Evolutionary conservation across 2,329 filamentous ascomycete species (phyloP), one percentile per base, ranked within the genome.

Genomic region (Coniella vitis): DNA sequence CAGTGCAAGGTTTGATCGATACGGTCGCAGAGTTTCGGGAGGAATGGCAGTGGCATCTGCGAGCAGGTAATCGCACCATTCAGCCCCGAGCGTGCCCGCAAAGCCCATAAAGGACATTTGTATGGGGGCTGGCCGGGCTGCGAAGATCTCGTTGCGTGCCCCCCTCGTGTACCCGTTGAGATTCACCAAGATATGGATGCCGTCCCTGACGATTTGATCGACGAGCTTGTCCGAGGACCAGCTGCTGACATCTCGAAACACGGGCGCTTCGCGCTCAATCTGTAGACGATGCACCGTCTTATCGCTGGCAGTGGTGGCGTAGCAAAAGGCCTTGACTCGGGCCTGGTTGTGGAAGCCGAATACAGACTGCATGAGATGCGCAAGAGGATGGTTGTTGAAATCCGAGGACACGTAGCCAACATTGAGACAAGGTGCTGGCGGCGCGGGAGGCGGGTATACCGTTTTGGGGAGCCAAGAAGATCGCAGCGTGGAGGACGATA

Each of bases 101-200:
- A 98, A 98, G 0, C 93, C 93, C 93, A 98, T 98, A 61, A 98
- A 98, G 0, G 93, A 95, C 93, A 98, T 98, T 57, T 98, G 93
- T 38, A 98, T 89, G 0, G 93, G 93, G 2, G 90, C 90, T 14
- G 93, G 89, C 21, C 94, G 82, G 19, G 93, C 93, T 19, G 93
- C 93, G 64, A 98, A 98, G 4, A 98, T 85, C 63, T 98, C 93
- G 58, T 98, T 98, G 20, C 90, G 82, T n/a, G 93, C 93, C 25
- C 93, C 93, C 47, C 93, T 79, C 0, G 93, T 98, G 65, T 98
- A 98, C 10, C 93, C 93, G 60, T 98, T 98, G n/a, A 98, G 75
- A 56, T 98, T 98, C 59, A 98, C 83, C 17, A 98, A 76, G 37
- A 98, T 93, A 62, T 98, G 93, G 44, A 98, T 93, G 7, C 84